Evolutionary conservation across 1,139 yeast species (phyloP), one percentile per base, ranked within the genome.

Genomic region (Scheffersomyces parashehatae): DNA sequence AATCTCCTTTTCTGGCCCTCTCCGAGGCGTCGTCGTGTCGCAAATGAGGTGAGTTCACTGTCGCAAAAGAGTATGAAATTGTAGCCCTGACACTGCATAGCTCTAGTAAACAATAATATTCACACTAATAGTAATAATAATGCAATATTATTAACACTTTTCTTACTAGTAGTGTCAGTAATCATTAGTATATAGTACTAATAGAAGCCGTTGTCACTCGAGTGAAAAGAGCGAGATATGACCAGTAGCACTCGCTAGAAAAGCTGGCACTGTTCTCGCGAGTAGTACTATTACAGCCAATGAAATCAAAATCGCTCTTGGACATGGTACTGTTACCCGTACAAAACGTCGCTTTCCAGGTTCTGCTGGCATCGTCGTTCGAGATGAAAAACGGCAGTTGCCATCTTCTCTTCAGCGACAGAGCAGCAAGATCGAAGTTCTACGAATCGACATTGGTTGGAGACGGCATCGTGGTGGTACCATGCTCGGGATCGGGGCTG

Each of bases 401-500:
- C 20, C 35, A 31, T 20, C 11, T 15, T 31, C 20, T 31, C 35
- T 14, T 31, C 35, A 15, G 20, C 20, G 35, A 31, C 24, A 31
- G 35, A 8, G 35, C 35, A 15, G 35, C 20, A 24, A 6, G 11
- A 14, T 31, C 35, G 35, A 20, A 8, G 26, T 20, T 20, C 26
- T 20, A 20, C 26, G 26, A 20, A 20, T 20, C 13, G 9, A 14
- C 10, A n/a, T 14, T 40, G 36, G 33, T 16, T 20, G 26, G 35
- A 32, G 31, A 28, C 28, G 20, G 29, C 13, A 31, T 32, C 31
- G 39, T 41, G 29, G 31, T 49, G 8, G 31, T 50, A 5, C 48
- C 49, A 15, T 48, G 51, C 28, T 30, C 32, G 14, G 8, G 26
- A 5, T 20, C 26, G 26, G 26, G 26, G 26, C 6, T 16, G 20